Evolutionary conservation across 352 stramenopile species (phyloP).

Genomic region (Phytopythium boreale): DNA sequence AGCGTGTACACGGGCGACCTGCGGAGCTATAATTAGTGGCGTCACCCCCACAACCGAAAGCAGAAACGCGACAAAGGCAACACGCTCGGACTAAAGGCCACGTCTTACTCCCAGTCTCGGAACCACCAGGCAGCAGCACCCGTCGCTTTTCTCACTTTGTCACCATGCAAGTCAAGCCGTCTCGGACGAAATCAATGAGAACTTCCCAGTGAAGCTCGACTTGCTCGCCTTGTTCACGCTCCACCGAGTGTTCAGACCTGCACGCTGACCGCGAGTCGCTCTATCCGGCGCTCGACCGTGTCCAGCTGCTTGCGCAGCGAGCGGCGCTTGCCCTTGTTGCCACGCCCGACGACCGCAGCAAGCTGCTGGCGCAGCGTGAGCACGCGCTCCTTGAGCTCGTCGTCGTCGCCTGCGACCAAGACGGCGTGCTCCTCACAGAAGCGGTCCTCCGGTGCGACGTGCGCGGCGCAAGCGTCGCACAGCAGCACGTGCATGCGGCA

Average conservation of each 20-base stretch:
- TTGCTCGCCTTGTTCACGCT: not conserved
- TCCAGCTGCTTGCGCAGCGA: slow-evolving; percentile 83
- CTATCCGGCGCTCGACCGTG: slow-evolving; percentile 61
- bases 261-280: slow-evolving; percentile 16
- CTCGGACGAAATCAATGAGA: not conserved
- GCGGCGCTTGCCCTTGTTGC: slow-evolving; percentile 64
- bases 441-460: slow-evolving; percentile 23
- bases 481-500: slow-evolving; percentile 81
- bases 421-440: slow-evolving; percentile 61
- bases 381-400: slow-evolving; percentile 31
- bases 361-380: slow-evolving; percentile 32
- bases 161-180: not conserved
- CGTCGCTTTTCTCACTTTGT: not conserved
- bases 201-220: not conserved
- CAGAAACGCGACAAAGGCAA: not conserved
- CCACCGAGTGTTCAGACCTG: not conserved
- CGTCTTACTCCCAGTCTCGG: slow-evolving; percentile 1
- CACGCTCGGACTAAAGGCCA: not conserved
- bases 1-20: not conserved
- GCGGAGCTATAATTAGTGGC: not conserved
- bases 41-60: not conserved
- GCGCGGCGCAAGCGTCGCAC: slow-evolving; percentile 43
- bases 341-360: slow-evolving; percentile 30
- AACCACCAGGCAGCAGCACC: not conserved
- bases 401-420: slow-evolving; percentile 39